These are phyloP conservation scores for Nannizziopsis arthrosporioides DNA, from an alignment of 2,329 filamentous ascomycete species.

Conservation along the genomic window DNA sequence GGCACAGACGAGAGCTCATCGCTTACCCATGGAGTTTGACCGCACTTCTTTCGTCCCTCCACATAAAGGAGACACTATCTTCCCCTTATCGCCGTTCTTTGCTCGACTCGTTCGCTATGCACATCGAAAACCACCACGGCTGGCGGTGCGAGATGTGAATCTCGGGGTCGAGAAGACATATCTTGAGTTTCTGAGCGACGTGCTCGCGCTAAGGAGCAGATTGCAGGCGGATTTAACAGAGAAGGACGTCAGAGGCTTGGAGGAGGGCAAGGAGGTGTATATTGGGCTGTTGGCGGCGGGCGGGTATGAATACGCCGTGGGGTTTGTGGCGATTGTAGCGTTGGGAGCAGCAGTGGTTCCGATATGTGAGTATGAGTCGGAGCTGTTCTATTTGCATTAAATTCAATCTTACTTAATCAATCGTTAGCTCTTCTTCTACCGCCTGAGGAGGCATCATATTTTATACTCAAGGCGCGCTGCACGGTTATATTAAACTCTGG, in stretches of 20 bases:
- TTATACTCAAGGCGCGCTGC: constrained; percentile 31
- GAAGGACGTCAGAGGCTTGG: constrained; percentile 13
- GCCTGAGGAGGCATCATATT: constrained; percentile 35
- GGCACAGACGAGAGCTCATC: no score
- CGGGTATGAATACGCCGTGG: constrained; percentile 40
- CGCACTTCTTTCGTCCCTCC: constrained; percentile 17
- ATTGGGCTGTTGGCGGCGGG: constrained; percentile 37
- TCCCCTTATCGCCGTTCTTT: constrained; percentile 23
- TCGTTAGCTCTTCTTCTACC: constrained; percentile 31
- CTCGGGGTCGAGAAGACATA: constrained; percentile 15
- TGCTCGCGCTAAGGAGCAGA: constrained; percentile 12
- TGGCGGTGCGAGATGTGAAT: constrained; percentile 16
- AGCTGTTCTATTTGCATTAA: background rate
- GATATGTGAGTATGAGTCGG: constrained; percentile 19
- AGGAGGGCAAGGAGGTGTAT: constrained; percentile 16
- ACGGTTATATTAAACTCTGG: constrained; percentile 31
- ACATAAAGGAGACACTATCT: constrained; percentile 19
- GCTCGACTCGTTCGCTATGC: constrained; percentile 20
- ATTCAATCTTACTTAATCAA: background rate
- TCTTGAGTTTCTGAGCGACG: constrained; percentile 14
- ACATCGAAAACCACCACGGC: constrained; percentile 16
- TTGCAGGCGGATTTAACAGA: constrained; percentile 9
- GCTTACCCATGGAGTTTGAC: constrained; percentile 12
- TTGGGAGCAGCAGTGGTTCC: constrained; percentile 39
- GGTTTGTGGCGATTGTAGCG: constrained; percentile 38